Evolutionary conservation across 129 eudicot species (phyloP), one percentile per base, ranked within the genome.

Genomic region (Lonicera japonica): DNA sequence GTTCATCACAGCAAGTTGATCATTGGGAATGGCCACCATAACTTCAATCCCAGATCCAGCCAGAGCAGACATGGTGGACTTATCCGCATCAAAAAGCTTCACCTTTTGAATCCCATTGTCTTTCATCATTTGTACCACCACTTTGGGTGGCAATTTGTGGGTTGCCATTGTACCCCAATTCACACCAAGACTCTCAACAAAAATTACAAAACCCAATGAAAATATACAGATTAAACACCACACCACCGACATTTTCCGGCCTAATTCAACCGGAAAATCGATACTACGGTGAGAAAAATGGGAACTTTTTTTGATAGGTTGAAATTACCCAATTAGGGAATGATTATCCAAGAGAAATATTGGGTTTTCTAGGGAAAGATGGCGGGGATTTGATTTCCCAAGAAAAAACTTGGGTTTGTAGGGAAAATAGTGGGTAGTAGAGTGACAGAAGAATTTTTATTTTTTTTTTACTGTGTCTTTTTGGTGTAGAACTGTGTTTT

Each of bases 101-200:
- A 82, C 82, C 61, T 79, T 82, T 24, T 50, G 61, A 59, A 82
- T 82, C 17, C 79, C 84, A 70, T 82, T 82, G 64, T 78, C 89
- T 43, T 59, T 64, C 52, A 82, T 54, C 82, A 82, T 51, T 58
- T 82, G 82, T 21, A 82, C 89, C 74, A 82, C 89, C 17, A 16
- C 64, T 48, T 78, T 75, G 5, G 89, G 84, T 8, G 81, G 84
- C 69, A 82, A 57, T 48, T 63, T 68, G 71, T 82, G 84, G 41
- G 60, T 67, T 6, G 89, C 89, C 83, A 70, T 73, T 5, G 89
- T 82, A n/a, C 89, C 89, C 84, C 84, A 82, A 66, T 82, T 82
- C 71, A 82, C 82, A 13, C 89, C 89, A 0, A 82, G 72, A 34
- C 82, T 70, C 20, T 82, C 89, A 52, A 74, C 87, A 14, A 1